A percentile compares a stretch with the other conserved stretches of the same genome.
Conservation (phyloP, 768 basidiomycete genomes). For the Lactifluus pinguis region DNA sequence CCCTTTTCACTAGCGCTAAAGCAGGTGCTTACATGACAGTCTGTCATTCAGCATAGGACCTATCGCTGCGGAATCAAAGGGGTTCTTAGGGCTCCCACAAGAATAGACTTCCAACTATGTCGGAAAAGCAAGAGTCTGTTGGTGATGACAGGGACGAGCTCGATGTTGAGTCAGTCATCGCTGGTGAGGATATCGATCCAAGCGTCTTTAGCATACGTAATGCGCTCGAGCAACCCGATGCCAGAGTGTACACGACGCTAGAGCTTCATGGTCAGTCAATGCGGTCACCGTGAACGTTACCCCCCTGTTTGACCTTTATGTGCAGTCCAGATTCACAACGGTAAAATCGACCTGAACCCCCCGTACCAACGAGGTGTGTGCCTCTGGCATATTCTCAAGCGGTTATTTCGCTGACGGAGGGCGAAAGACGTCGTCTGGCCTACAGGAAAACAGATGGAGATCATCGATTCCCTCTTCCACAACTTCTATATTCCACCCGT, state of each 20-base stretch:
- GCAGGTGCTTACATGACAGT: not conserved
- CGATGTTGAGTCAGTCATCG: constrained; percentile 13
- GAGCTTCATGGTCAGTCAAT: constrained; percentile 20
- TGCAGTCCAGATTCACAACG: constrained; percentile 57
- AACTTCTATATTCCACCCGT: constrained; percentile 48
- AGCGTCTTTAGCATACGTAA: constrained; percentile 21
- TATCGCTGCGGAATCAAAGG: not conserved
- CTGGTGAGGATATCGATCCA: constrained; percentile 16
- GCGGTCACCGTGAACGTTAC: not conserved
- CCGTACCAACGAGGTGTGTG: constrained; percentile 60
- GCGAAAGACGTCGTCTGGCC: constrained; percentile 68
- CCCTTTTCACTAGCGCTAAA: not conserved
- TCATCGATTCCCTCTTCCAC: constrained; percentile 43
- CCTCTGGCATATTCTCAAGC: not conserved
- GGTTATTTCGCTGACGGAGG: not conserved
- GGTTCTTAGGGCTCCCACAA: not conserved
- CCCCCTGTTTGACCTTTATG: not conserved
- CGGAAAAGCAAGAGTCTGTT: not conserved
- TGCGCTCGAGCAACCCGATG: constrained; percentile 20
- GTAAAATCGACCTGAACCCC: constrained; percentile 60
- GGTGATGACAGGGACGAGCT: constrained; percentile 11
- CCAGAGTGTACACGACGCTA: constrained; percentile 21
- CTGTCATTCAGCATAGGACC: not conserved
- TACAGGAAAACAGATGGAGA: constrained; percentile 48
- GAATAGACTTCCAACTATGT: not conserved